Evolutionary conservation across 192 early-diverging fungal species (phyloP), one percentile per base, ranked within the genome.

Genomic region (Pilaira anomala): DNA sequence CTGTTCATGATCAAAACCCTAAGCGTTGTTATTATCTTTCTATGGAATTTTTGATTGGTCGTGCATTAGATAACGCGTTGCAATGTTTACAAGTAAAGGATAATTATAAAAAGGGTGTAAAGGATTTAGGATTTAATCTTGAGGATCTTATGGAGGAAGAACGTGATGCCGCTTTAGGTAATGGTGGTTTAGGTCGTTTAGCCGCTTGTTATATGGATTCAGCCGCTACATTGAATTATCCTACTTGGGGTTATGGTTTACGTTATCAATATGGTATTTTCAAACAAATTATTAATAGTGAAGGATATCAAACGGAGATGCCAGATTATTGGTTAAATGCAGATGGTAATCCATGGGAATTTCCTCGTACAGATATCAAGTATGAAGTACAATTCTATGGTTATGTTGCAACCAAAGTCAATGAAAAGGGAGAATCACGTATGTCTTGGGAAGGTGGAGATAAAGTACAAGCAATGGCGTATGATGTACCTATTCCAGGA

Each of bases 181-280:
- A 98, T 70, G 97, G 96, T 64, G 96, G 96, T 71, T 81, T 98
- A 9, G 96, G 94, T 30, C 91, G 95, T 36, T 80, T 98, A 58
- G 96, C 96, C 1, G 96, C 96, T 33, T 98, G 96, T 73, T 98
- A 95, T 68, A 94, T 98, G 87, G 91, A 97, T 74, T 94, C 94
- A 28, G 71, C 97, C 71, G 95, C 96, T 25, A 91, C 93, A 54
- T 74, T 93, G 22, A 89, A 97, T 79, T 93, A 93, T 63, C 95
- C 96, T 18, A 94, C 88, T 26, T 94, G 95, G 93, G 92, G 96
- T 56, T 98, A 98, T 65, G 95, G 96, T 41, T 87, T 98, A 55
- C 87, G 96, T 29, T 98, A 98, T 81, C 90, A 87, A 60, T 98
- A 98, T 76, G 96, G 96, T 73, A 97, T 98, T 78, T 98, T 98